Base-by-base conservation (phyloP, 2,329 filamentous ascomycete species). In the Fusarium foetens region DNA sequence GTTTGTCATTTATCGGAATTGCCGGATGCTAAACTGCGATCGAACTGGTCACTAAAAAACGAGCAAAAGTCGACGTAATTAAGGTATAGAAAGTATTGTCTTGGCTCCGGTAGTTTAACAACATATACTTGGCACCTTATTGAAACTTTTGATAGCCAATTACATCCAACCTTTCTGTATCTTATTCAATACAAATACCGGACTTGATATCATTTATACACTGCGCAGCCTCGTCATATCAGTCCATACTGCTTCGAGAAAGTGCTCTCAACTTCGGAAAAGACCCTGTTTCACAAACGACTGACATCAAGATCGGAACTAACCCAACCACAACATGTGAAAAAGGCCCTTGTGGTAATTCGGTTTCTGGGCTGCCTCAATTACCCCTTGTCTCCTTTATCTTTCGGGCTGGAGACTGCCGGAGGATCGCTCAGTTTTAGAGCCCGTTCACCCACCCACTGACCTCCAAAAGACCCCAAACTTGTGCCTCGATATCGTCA, bases 401-500 rank as follows among this genome's bases (percentile, higher is more conserved):
- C 45, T 45, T 61, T 41, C 55, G 23, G 58, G 23, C 38, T 73
- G 66, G 66, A 43, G 33, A 71, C 70, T 72, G 61, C 66, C 66
- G 66, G 31, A 58, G 45, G 57, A 33, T 61, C 65, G 61, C 48
- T 70, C 51, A 65, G 19, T 58, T 39, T 36, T 46, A 66, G 51
- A 59, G 36, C 42, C 66, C 57, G 43, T 54, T 68, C 63, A 23
- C 57, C 39, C 57, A 64, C 66, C 46, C 61, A 61, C 51, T 68
- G 48, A 45, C 58, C 43, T 60, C 63, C 51, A 31, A 55, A 49
- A 59, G 43, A 41, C 45, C 66, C 66, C 64, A 66, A 65, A 66
- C 25, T 52, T 38, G 52, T 63, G 58, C 72, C 64, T 73, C 66
- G 62, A 77, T 75, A 77, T 67, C 75, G 75, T 77, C 75, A 77